phyloP scores from a whole-genome alignment of 2,329 filamentous ascomycete species.

The Claviceps digitariae region DNA sequence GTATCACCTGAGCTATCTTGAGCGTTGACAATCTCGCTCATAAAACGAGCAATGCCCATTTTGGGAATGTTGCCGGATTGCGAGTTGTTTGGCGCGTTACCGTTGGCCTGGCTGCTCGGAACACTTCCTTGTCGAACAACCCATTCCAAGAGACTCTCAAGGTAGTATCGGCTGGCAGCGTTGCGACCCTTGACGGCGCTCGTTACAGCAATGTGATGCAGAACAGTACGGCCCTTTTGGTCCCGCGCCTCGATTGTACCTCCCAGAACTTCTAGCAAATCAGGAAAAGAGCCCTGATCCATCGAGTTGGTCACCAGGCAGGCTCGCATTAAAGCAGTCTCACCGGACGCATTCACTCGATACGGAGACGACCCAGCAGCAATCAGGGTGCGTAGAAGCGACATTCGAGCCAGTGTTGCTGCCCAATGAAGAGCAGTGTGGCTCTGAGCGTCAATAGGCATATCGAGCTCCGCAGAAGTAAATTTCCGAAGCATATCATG shows the following conservation, averaged over 20 bases:
- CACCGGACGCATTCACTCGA: conserved; percentile 76
- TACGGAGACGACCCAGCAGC: conserved; percentile 75
- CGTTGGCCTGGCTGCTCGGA: conserved; percentile 36
- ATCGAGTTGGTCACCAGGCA: conserved; percentile 90
- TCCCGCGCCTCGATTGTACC: conserved; percentile 85
- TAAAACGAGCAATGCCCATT: conserved; percentile 83
- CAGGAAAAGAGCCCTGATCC: conserved; percentile 80
- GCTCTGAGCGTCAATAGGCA: conserved; percentile 77
- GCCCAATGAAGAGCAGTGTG: conserved; percentile 96
- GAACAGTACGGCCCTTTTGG: conserved; percentile 74
- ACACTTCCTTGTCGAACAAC: conserved; percentile 73
- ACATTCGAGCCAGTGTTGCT: conserved; percentile 76
- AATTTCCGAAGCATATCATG: conserved; percentile 67
- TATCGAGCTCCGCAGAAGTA: conserved; percentile 70
- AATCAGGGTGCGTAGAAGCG: conserved; percentile 69
- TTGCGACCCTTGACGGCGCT: conserved; percentile 91
- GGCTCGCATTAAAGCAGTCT: conserved; percentile 86
- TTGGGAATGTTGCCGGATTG: conserved; percentile 36
- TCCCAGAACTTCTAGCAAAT: conserved; percentile 77
- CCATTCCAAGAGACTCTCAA: conserved; percentile 88
- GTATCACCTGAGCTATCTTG: conserved; percentile 92
- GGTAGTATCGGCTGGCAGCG: conserved; percentile 85
- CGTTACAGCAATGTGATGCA: conserved; percentile 93
- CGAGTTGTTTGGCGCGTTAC: conserved; percentile 24
- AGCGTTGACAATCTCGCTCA: conserved; percentile 93